Conservation (phyloP, 371 early-diverging fungal genomes). For the Nosema bombycis region DNA sequence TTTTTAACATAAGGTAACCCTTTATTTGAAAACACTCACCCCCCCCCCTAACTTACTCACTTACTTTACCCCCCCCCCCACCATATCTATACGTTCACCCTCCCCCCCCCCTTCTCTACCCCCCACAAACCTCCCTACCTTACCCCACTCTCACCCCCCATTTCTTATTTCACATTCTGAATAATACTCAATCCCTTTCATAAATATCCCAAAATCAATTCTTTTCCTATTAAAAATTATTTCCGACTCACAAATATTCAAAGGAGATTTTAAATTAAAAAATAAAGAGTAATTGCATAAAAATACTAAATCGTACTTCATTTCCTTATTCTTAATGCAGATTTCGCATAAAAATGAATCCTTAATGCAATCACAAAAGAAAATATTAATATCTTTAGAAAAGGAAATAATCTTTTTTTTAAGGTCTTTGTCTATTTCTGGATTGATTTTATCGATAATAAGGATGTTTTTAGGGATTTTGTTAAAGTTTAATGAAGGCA, state of each 20-base stretch:
- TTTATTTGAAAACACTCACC: background rate
- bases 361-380: no score
- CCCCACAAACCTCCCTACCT: no score
- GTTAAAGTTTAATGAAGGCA: background rate
- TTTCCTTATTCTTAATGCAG: background rate
- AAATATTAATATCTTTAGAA: no score
- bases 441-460: background rate
- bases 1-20: background rate
- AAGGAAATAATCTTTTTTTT: no score
- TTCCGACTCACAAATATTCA: background rate
- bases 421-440: no score
- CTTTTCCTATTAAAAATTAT: constrained; percentile 7
- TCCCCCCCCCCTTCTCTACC: no score
- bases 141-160: background rate
- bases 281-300: background rate
- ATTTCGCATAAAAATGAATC: no score
- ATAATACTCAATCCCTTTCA: constrained; percentile 4
- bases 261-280: background rate
- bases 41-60: background rate
- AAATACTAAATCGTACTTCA: constrained; percentile 1
- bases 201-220: background rate
- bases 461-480: constrained; percentile 9
- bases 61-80: background rate
- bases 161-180: background rate
- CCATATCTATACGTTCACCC: no score